Base-by-base conservation (phyloP, 2,329 filamentous ascomycete genomes). In the Botrytis byssoidea region DNA sequence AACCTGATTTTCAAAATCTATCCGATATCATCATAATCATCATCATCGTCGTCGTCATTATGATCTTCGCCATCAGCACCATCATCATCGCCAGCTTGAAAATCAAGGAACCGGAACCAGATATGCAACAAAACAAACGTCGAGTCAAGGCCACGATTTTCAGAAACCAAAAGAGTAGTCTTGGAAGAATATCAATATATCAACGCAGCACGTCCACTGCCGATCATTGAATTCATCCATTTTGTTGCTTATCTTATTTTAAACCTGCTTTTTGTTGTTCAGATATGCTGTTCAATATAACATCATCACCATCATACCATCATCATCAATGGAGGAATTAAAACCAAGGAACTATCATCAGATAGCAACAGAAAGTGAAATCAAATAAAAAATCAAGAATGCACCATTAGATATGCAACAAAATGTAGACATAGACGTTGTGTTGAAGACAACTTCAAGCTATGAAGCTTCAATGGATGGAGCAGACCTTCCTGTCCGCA, bases 331-430 rank as follows among this genome's bases (percentile, higher is more conserved):
- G 3, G 22, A 48, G 51, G 20, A 14, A 25, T 4, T 29, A 68
- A 55, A 57, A 57, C 32, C 66, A 68, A 68, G 66, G 66, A 68
- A 68, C 1, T 6, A 32, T 18, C n/a, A 57, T 42, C 25, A 68
- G 65, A 57, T 46, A 57, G 65, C 48, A 55, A 55, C 48, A 55
- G 48, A 55, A 55, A 16, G 2, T 16, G 25, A n/a, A 55, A n/a
- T n/a, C 48, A 16, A 55, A 55, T n/a, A n/a, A 16, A 55, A 55
- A 57, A 57, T 22, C 46, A 68, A 68, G 65, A 48, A 42, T 55
- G 22, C 2, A 16, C 1, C 35, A 29, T 42, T 18, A 68, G 48
- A 68, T 35, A 42, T 32, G 66, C 66, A 68, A 68, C 65, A 68
- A 57, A 42, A 57, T 10, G 22, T 57, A 12, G 20, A 7, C 7